Conservation (phyloP, 176 grass and related monocot genomes). For the Bolboschoenus planiculmis region DNA sequence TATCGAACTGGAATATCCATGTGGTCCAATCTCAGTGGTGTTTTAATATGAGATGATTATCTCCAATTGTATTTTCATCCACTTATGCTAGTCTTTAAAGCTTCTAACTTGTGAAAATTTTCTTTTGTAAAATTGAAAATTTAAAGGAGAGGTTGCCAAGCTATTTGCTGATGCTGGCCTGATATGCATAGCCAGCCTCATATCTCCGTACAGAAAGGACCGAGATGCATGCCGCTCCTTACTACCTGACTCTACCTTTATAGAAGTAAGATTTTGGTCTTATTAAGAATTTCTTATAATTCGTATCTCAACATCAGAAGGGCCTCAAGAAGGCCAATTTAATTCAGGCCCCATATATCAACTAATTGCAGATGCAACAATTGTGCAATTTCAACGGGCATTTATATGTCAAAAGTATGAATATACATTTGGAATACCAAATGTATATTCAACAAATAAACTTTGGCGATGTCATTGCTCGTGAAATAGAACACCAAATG, state of each 20-base stretch:
- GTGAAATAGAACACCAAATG: background rate
- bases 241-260: constrained; percentile 73
- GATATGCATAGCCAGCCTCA: constrained; percentile 72
- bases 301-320: background rate
- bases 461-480: no score
- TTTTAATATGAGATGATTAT: background rate
- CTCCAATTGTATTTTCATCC: background rate
- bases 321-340: background rate
- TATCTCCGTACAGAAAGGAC: constrained; percentile 74
- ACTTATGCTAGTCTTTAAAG: background rate
- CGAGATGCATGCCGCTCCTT: constrained; percentile 77
- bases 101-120: background rate
- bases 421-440: background rate
- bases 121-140: background rate
- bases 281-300: background rate
- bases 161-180: constrained; percentile 81
- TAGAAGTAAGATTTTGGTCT: constrained; percentile 47
- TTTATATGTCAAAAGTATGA: background rate
- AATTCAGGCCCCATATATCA: background rate
- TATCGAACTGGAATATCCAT: background rate
- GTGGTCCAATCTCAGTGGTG: background rate
- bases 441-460: background rate
- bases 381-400: background rate
- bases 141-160: constrained; percentile 86
- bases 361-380: background rate